Evolutionary conservation across 257 asterid genomes (phyloP).

Genomic region (Gentiana straminea): DNA sequence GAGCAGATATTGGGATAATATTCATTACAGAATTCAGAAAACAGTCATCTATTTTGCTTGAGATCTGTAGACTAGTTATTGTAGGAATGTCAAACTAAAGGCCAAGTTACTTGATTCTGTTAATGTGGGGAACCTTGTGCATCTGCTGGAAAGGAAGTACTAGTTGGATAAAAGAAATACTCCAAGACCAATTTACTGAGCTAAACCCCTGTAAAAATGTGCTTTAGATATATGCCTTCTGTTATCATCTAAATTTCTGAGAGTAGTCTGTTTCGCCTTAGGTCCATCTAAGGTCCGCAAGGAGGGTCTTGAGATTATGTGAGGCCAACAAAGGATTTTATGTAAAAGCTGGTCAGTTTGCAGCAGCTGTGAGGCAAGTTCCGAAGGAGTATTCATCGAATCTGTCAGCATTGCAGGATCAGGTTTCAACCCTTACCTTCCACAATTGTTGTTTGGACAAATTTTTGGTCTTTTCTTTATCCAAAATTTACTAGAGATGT

Average conservation of each 20-base stretch:
- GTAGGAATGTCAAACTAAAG: neutral
- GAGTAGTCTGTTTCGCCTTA: slow-evolving; percentile 3
- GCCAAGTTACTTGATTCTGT: neutral
- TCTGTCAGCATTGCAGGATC: slow-evolving; percentile 81
- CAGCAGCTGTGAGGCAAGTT: slow-evolving; percentile 70
- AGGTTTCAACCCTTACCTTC: slow-evolving; percentile 31
- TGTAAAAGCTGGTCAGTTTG: slow-evolving; percentile 94
- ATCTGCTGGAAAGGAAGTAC: neutral
- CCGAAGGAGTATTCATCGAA: slow-evolving; percentile 83
- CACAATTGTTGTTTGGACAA: neutral
- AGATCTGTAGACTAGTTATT: too few relatives aligned
- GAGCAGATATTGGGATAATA: too few relatives aligned
- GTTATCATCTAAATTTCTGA: neutral
- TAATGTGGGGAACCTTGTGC: neutral
- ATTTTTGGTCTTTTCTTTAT: neutral
- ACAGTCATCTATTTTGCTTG: too few relatives aligned
- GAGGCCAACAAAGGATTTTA: slow-evolving; percentile 84
- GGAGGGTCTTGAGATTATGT: slow-evolving; percentile 51
- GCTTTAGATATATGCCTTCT: neutral
- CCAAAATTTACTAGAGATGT: neutral
- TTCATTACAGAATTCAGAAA: too few relatives aligned
- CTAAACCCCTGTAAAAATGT: neutral
- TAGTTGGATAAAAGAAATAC: neutral
- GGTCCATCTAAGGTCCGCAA: slow-evolving; percentile 85
- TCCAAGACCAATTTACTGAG: neutral